Percentiles rank a stretch among this genome's conserved stretches.
These are phyloP conservation scores for Hamigera avellanea DNA, from an alignment of 495 filamentous ascomycete genomes.

Conservation along the genomic window DNA sequence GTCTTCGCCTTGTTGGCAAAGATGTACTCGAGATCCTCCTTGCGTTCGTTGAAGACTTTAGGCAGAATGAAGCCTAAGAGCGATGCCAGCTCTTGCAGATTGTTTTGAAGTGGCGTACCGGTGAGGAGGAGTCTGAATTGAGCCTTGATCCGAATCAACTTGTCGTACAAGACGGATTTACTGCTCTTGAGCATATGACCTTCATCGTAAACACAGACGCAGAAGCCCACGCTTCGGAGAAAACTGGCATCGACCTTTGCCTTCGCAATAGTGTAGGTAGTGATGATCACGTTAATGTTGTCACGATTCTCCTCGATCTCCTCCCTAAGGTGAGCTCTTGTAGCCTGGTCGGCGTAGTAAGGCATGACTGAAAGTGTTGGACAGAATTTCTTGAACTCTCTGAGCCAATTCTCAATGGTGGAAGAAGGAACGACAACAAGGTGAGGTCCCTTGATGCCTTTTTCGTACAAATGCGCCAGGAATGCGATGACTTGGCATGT, in stretches of 20 bases:
- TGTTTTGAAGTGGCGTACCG: constrained; percentile 93
- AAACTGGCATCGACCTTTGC: constrained; percentile 57
- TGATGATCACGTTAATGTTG: constrained; percentile 74
- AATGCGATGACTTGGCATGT: constrained; percentile 95
- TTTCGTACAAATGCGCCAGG: constrained; percentile 68
- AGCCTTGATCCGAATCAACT: constrained; percentile 65
- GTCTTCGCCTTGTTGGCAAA: constrained; percentile 87
- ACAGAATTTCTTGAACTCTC: constrained; percentile 83
- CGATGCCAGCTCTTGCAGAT: constrained; percentile 79
- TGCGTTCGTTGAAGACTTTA: constrained; percentile 58
- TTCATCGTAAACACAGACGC: constrained; percentile 80
- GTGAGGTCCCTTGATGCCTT: constrained; percentile 60
- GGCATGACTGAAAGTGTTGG: constrained; percentile 61
- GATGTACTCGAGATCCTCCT: constrained; percentile 64
- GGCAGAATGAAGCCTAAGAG: constrained; percentile 89
- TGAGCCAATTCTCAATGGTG: constrained; percentile 88
- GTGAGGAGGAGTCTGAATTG: constrained; percentile 77
- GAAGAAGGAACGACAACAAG: constrained; percentile 85
- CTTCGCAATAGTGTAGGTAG: constrained; percentile 72
- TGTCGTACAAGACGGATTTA: constrained; percentile 65
- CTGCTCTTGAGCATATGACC: constrained; percentile 86
- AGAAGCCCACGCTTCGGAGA: constrained; percentile 47
- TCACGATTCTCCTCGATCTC: constrained; percentile 49
- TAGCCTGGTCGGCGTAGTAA: constrained; percentile 62
- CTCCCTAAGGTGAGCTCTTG: constrained; percentile 54